Evolutionary conservation across 129 eudicot genomes (phyloP).

Genomic region (Solidago caesia): DNA sequence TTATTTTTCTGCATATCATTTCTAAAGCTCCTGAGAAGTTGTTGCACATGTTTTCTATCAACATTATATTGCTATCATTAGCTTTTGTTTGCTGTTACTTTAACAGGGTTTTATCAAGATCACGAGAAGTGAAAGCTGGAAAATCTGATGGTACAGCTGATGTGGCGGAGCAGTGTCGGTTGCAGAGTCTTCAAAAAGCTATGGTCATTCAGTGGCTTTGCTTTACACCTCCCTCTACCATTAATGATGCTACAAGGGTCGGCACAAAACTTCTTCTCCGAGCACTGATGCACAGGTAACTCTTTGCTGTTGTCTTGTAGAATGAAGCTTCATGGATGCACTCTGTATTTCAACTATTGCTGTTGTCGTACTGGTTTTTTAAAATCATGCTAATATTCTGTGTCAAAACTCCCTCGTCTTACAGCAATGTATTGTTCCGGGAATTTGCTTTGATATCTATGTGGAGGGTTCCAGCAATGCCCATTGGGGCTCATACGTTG

Average conservation of each 20-base stretch:
- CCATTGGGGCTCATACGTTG: slow-evolving; percentile 85
- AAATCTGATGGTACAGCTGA: slow-evolving; percentile 59
- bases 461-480: slow-evolving; percentile 96
- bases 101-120: slow-evolving; percentile 76
- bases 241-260: slow-evolving; percentile 57
- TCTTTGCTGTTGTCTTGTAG: neutral
- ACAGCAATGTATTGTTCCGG: slow-evolving; percentile 85
- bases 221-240: slow-evolving; percentile 80
- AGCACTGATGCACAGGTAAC: slow-evolving; percentile 84
- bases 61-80: slow-evolving; percentile 4
- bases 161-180: slow-evolving; percentile 80
- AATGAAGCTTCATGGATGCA: slow-evolving; percentile 10
- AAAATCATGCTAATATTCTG: neutral
- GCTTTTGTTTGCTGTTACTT: slow-evolving; percentile 11
- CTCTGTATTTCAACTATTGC: neutral
- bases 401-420: neutral
- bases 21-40: neutral
- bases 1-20: neutral
- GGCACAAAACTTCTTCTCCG: slow-evolving; percentile 65
- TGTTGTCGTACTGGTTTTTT: slow-evolving; percentile 4
- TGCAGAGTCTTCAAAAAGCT: slow-evolving; percentile 84
- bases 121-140: slow-evolving; percentile 62
- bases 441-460: slow-evolving; percentile 93
- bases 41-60: neutral
- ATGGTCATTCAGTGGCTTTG: slow-evolving; percentile 73